Percentiles rank a stretch among this genome's conserved stretches.
These are phyloP conservation scores for Camellia sinensis DNA, from an alignment of 148 eudicot genomes.

Conservation along the genomic window DNA sequence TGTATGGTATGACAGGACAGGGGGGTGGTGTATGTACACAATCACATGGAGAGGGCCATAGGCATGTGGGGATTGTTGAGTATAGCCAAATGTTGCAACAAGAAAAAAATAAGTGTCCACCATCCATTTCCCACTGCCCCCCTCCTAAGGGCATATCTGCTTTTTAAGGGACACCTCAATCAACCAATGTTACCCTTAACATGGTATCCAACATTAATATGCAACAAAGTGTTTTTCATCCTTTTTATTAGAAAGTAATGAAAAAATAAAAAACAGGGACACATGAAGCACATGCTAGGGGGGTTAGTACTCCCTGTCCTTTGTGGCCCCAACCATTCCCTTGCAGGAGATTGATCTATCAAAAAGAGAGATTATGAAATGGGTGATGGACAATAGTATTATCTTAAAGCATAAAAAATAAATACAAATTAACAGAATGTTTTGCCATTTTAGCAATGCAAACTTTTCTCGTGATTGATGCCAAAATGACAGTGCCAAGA, in stretches of 20 bases:
- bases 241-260: background rate
- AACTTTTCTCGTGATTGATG: too few relatives aligned
- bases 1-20: background rate
- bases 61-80: background rate
- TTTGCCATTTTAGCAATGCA: too few relatives aligned
- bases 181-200: background rate
- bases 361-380: background rate
- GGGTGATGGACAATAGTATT: background rate
- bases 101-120: background rate
- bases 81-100: background rate
- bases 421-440: too few relatives aligned
- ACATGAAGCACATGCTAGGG: conserved; percentile 2
- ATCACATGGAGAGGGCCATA: background rate
- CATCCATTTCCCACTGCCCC: background rate
- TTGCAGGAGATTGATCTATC: background rate
- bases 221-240: background rate
- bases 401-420: too few relatives aligned
- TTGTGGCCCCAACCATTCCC: background rate
- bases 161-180: too few relatives aligned
- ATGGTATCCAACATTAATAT: background rate
- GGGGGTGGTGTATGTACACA: background rate
- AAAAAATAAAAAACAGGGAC: background rate
- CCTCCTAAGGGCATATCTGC: background rate
- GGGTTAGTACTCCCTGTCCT: background rate
- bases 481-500: too few relatives aligned